These are phyloP conservation scores for Suhomyces xylopsoci DNA, from an alignment of 805 yeast species.

Conservation along the genomic window DNA sequence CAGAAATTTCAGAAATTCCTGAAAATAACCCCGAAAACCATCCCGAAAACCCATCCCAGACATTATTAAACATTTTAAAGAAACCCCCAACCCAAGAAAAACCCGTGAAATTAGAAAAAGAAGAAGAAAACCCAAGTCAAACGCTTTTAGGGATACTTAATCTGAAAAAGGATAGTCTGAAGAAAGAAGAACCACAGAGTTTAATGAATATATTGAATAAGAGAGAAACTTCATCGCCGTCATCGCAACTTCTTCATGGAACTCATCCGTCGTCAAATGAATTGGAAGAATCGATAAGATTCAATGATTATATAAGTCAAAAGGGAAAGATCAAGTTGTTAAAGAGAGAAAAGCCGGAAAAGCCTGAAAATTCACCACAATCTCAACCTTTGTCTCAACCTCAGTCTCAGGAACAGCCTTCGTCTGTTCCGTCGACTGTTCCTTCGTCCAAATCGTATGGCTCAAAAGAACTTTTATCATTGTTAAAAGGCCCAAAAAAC, in stretches of 20 bases:
- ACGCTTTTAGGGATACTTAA: slow-evolving; percentile 1
- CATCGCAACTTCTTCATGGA: background rate
- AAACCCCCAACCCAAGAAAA: background rate
- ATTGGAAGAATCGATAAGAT: slow-evolving; percentile 19
- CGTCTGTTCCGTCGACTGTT: too few relatives aligned
- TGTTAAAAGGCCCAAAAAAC: slow-evolving; percentile 5
- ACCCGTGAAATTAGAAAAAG: too few relatives aligned
- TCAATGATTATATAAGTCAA: slow-evolving; percentile 6
- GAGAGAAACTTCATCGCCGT: background rate
- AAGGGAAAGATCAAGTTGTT: slow-evolving; percentile 28
- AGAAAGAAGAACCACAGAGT: background rate
- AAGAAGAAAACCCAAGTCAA: background rate
- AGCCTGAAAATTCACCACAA: too few relatives aligned
- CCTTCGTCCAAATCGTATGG: too few relatives aligned
- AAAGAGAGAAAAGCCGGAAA: slow-evolving; percentile 10
- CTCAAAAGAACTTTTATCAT: slow-evolving; percentile 3
- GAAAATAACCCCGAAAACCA: too few relatives aligned
- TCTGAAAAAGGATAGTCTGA: background rate
- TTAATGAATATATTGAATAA: slow-evolving; percentile 7
- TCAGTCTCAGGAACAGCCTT: background rate
- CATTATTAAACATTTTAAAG: background rate
- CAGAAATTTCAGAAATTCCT: too few relatives aligned
- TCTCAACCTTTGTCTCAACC: too few relatives aligned
- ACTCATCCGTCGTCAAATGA: slow-evolving; percentile 23
- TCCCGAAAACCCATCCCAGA: slow-evolving; percentile 4